These are phyloP conservation scores for Mediolabrus comicus DNA, from an alignment of 108 stramenopile genomes.

Conservation along the genomic window DNA sequence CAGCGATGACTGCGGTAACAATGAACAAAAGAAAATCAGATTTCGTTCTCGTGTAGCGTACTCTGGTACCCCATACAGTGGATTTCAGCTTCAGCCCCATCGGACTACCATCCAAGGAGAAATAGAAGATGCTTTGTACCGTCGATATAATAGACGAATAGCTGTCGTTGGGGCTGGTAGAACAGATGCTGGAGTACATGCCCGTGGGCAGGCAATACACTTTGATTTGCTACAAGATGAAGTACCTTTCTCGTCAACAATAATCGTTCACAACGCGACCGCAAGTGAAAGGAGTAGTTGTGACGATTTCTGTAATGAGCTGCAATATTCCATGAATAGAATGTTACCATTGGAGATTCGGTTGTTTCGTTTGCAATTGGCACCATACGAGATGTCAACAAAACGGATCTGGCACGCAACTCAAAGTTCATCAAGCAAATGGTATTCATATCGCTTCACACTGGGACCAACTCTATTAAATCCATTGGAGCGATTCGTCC, in stretches of 20 bases:
- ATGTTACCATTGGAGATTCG: slow-evolving; percentile 66
- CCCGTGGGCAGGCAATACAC: slow-evolving; percentile 84
- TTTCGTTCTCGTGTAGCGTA: slow-evolving; percentile 64
- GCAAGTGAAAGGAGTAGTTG: background rate
- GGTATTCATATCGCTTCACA: slow-evolving; percentile 76
- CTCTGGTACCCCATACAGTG: slow-evolving; percentile 59
- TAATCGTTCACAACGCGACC: slow-evolving; percentile 6
- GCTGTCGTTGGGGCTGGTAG: slow-evolving; percentile 75
- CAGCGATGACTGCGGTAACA: background rate
- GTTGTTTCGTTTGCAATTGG: slow-evolving; percentile 53
- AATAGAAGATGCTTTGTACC: slow-evolving; percentile 60
- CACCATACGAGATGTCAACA: slow-evolving; percentile 27
- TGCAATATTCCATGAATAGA: slow-evolving; percentile 63
- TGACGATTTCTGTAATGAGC: slow-evolving; percentile 22
- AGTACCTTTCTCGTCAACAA: slow-evolving; percentile 15
- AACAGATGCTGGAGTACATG: slow-evolving; percentile 84
- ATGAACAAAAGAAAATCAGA: slow-evolving; percentile 18
- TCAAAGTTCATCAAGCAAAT: slow-evolving; percentile 52
- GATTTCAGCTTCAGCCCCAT: slow-evolving; percentile 10
- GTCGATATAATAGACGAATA: slow-evolving; percentile 59
- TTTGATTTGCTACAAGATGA: slow-evolving; percentile 64
- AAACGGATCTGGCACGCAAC: slow-evolving; percentile 70
- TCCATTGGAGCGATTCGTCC: slow-evolving; percentile 65
- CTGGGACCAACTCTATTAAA: slow-evolving; percentile 51
- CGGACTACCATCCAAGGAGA: slow-evolving; percentile 57